phyloP scores from a whole-genome alignment of 116 monocot genomes.

The Zostera marina region DNA sequence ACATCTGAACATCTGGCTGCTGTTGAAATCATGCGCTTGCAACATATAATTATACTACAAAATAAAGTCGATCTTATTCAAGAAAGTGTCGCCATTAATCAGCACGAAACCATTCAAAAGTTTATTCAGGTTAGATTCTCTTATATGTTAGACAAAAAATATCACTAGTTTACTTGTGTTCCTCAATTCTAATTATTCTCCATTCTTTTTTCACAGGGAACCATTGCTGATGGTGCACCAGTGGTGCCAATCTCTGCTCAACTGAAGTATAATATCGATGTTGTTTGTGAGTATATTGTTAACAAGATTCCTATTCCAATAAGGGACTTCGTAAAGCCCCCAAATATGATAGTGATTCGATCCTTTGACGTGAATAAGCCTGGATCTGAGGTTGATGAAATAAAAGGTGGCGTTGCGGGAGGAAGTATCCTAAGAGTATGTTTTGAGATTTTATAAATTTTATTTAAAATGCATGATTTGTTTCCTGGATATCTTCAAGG shows the following conservation, averaged over 20 bases:
- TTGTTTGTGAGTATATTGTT: constrained; percentile 85
- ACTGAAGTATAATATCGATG: constrained; percentile 93
- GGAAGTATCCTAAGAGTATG: constrained; percentile 91
- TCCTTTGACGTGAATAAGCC: constrained; percentile 98
- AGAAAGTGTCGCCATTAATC: constrained; percentile 92
- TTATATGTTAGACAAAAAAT: neutral
- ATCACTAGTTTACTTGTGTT: neutral
- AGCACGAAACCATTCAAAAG: constrained; percentile 83
- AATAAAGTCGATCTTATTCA: constrained; percentile 97
- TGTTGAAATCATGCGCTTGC: constrained; percentile 89
- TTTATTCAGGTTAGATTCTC: constrained; percentile 56
- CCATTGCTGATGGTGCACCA: constrained; percentile 85
- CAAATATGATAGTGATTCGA: constrained; percentile 94
- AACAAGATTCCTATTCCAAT: constrained; percentile 88
- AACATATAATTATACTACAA: constrained; percentile 85
- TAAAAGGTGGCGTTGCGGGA: constrained; percentile 95
- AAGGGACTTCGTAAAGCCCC: constrained; percentile 67
- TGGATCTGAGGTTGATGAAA: constrained; percentile 95
- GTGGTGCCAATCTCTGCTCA: constrained; percentile 96
- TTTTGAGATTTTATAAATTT: neutral
- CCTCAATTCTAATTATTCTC: neutral
- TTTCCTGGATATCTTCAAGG: neutral
- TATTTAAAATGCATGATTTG: neutral
- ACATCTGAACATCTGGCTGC: constrained; percentile 97
- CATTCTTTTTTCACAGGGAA: constrained; percentile 40